phyloP scores from a whole-genome alignment of 768 basidiomycete genomes.

The Erythrobasidium yunnanense region DNA sequence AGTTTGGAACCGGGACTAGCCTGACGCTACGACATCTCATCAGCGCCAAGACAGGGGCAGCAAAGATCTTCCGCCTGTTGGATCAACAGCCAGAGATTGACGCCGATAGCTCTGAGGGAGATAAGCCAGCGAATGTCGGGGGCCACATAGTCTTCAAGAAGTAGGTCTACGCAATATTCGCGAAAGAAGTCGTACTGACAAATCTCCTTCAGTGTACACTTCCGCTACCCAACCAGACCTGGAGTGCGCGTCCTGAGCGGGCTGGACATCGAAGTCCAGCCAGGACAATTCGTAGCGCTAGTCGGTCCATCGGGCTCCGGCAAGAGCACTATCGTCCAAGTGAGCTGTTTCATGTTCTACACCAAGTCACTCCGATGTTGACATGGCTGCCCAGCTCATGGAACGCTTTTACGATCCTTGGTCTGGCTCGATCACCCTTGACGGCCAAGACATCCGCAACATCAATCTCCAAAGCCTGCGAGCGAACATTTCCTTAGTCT shows the following conservation, averaged over 20 bases:
- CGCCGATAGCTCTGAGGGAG: conserved; percentile 49
- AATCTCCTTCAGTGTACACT: conserved; percentile 39
- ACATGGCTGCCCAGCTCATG: conserved; percentile 37
- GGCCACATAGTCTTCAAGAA: conserved; percentile 43
- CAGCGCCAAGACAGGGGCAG: conserved; percentile 51
- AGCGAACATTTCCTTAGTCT: conserved; percentile 44
- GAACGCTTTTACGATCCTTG: conserved; percentile 38
- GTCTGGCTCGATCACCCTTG: conserved; percentile 27
- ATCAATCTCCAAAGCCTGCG: conserved; percentile 45
- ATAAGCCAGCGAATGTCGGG: conserved; percentile 38
- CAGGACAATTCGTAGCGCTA: conserved; percentile 43
- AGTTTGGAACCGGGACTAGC: no score
- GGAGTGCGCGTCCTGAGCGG: conserved; percentile 41
- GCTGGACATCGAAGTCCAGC: conserved; percentile 41
- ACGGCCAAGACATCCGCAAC: conserved; percentile 43
- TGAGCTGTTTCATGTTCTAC: neutral
- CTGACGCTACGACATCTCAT: no score
- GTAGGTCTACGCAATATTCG: no score
- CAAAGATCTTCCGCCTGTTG: conserved; percentile 61
- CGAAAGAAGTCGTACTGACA: neutral
- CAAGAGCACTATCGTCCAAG: conserved; percentile 42
- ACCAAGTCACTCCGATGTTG: neutral
- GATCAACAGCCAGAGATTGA: conserved; percentile 70
- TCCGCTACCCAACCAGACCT: conserved; percentile 43
- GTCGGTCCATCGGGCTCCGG: conserved; percentile 45